These are phyloP conservation scores for Amauroascus verrucosus DNA, from an alignment of 2,329 filamentous ascomycete species.

Conservation along the genomic window DNA sequence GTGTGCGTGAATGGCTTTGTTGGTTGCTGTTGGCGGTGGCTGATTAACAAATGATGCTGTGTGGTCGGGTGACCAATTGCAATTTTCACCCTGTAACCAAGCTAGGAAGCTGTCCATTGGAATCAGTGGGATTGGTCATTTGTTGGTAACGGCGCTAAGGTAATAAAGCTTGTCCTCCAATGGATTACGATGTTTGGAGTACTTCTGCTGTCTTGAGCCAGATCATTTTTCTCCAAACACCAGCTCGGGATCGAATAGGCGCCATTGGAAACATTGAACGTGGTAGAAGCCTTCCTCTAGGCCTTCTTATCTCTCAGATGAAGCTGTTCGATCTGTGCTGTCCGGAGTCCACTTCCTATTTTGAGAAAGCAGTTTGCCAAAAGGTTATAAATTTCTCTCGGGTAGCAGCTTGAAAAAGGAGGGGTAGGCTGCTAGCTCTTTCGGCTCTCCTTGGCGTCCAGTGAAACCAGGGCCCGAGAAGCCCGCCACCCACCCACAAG, in stretches of 20 bases:
- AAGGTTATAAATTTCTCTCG: neutral
- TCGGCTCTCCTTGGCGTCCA: neutral
- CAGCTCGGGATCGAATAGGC: neutral
- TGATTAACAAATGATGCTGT: neutral
- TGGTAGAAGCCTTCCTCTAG: neutral
- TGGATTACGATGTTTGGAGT: too few species aligned
- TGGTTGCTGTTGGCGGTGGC: neutral
- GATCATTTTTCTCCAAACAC: too few species aligned
- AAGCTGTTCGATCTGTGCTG: neutral
- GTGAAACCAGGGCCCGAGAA: neutral
- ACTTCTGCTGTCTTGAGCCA: too few species aligned
- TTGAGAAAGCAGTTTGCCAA: neutral
- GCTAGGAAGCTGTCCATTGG: neutral
- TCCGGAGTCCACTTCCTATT: neutral
- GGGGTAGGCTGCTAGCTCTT: neutral
- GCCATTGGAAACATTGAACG: neutral
- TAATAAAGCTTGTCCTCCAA: neutral
- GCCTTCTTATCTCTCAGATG: neutral
- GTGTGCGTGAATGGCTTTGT: neutral
- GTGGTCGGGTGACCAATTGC: constrained; percentile 32
- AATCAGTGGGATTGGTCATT: neutral
- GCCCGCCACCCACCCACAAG: neutral
- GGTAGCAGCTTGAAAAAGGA: neutral
- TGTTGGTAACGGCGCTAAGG: neutral
- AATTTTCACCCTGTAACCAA: constrained; percentile 23